Conservation (phyloP, 169 alveolate species). For the Fabrea salina region DNA sequence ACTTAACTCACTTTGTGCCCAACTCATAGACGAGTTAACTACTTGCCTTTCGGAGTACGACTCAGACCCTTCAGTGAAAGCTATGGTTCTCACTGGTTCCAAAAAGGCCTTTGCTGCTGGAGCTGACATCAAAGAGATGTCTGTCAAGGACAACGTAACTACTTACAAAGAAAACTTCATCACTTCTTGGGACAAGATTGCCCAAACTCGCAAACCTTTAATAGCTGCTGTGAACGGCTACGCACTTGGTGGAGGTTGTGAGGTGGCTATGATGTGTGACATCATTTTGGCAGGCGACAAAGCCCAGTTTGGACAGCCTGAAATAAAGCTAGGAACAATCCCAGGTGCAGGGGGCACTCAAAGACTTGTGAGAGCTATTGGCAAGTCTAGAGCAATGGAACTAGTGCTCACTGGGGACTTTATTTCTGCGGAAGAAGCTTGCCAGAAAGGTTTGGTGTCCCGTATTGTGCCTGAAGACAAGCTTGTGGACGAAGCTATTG, state of each 20-base stretch:
- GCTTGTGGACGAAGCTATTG: conserved; percentile 73
- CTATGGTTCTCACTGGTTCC: conserved; percentile 85
- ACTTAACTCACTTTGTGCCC: conserved; percentile 82
- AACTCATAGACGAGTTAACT: conserved; percentile 75
- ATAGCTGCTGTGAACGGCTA: conserved; percentile 87
- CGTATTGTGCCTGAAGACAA: conserved; percentile 61
- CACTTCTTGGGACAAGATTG: conserved; percentile 61
- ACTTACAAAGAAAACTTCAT: conserved; percentile 48
- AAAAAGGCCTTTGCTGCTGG: conserved; percentile 89
- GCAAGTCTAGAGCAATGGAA: conserved; percentile 82
- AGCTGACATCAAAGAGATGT: conserved; percentile 89
- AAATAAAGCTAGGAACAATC: conserved; percentile 52
- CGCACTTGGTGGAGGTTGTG: conserved; percentile 90
- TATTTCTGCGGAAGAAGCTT: conserved; percentile 79
- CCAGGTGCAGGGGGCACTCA: conserved; percentile 89
- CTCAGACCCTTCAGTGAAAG: conserved; percentile 63
- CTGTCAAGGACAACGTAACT: conserved; percentile 46
- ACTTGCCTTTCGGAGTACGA: conserved; percentile 53
- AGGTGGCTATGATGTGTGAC: conserved; percentile 87
- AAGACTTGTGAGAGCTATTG: conserved; percentile 81
- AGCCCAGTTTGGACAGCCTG: conserved; percentile 90
- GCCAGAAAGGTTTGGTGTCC: conserved; percentile 75
- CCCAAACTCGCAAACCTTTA: conserved; percentile 66
- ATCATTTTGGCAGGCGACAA: conserved; percentile 80
- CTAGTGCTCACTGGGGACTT: conserved; percentile 76